Evolutionary conservation across 2,329 filamentous ascomycete genomes (phyloP), one percentile per base, ranked within the genome.

Genomic region (Plectosphaerella sp.): DNA sequence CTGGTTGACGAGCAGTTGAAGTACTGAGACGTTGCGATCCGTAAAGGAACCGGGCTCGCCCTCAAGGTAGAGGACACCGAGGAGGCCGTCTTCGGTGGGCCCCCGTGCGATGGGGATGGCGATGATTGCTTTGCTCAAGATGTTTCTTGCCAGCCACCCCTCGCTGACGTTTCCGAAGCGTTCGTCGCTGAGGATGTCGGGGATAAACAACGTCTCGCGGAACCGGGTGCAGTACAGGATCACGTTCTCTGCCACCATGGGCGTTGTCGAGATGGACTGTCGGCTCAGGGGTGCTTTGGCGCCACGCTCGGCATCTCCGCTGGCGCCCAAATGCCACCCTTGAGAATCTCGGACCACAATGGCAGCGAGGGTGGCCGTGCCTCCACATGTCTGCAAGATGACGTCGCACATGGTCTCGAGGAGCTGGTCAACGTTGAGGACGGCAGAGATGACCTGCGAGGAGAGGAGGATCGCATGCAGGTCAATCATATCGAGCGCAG

Each of bases 351-450:
- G 84, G 9, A 91, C 83, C 20, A 91, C 78, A 50, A 93, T 88
- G 14, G 87, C 88, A 16, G 87, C 88, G 6, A 87, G 74, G 2
- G 86, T 87, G 9, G 87, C 87, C 8, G 82, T 77, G 33, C 82
- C 81, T 39, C 87, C 88, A 49, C 87, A 91, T 0, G 87, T 90
- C 59, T 91, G 86, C 24, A 92, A 68, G 47, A 92, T 89, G 56
- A 92, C 89, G 55, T 90, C 84, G 59, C 87, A 89, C 83, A 93
- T 90, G 42, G 88, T 91, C 61, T 87, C 85, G 55, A 92, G 77
- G 4, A 93, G 76, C 60, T 87, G 81, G 57, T 92, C 88, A 12
- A 92, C 82, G 57, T 88, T 81, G 11, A 93, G 70, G 48, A 91
- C 87, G 15, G 88, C 91, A 5, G 88, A 92, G 43, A 93, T 85